Conservation (phyloP, 768 basidiomycete species). For the Kwoniella sp. region DNA sequence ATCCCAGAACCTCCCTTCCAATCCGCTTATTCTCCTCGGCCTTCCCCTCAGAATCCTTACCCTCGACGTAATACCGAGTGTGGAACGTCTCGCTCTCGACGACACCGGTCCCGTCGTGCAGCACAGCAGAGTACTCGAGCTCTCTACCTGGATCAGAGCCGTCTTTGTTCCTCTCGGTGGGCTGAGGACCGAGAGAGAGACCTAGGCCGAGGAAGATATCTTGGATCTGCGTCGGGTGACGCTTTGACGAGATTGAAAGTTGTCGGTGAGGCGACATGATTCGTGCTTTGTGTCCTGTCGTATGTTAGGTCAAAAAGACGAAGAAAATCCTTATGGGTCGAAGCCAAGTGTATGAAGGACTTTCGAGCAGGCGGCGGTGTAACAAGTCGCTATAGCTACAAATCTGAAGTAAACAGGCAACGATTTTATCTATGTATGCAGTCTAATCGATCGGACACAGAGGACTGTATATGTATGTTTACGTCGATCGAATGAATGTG, state of each 20-base stretch:
- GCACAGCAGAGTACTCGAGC: conserved; percentile 39
- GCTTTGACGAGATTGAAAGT: conserved; percentile 25
- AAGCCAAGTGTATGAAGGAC: too few relatives aligned
- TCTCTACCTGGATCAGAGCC: conserved; percentile 20
- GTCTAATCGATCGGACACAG: too few relatives aligned
- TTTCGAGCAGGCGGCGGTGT: too few relatives aligned
- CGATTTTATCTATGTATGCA: too few relatives aligned
- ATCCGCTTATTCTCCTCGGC: conserved; percentile 28
- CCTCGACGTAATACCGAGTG: conserved; percentile 8
- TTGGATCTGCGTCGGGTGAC: conserved; percentile 34
- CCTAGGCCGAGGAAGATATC: conserved; percentile 49
- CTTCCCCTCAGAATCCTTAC: conserved; percentile 19
- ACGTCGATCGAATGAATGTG: too few relatives aligned
- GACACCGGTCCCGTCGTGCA: conserved; percentile 51
- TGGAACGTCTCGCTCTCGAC: conserved; percentile 41
- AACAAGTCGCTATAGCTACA: too few relatives aligned
- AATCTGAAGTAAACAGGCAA: too few relatives aligned
- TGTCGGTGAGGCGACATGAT: conserved; percentile 36
- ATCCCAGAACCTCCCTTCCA: conserved; percentile 22
- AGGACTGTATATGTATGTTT: too few relatives aligned
- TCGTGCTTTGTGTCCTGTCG: not conserved
- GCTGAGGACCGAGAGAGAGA: conserved; percentile 21
- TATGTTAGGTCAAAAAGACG: too few relatives aligned
- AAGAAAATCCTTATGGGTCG: too few relatives aligned
- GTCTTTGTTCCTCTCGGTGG: not conserved